These are phyloP conservation scores for Suhomyces atakaporum DNA, from an alignment of 1,139 yeast genomes.

Conservation along the genomic window DNA sequence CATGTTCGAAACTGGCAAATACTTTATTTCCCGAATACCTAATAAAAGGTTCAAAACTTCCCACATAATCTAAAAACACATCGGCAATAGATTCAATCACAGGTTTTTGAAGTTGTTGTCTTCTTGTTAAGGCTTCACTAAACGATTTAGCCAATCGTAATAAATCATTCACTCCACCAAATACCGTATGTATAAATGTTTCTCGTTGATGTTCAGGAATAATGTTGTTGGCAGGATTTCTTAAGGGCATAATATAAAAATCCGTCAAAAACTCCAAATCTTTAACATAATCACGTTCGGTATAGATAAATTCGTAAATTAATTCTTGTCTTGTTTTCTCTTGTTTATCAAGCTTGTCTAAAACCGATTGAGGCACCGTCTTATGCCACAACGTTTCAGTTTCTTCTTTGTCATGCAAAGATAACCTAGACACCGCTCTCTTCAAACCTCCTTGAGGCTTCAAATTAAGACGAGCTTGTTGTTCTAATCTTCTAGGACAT, in stretches of 20 bases:
- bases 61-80: slow-evolving; percentile 78
- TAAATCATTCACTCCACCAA: slow-evolving; percentile 86
- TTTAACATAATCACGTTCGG: slow-evolving; percentile 93
- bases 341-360: slow-evolving; percentile 76
- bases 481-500: slow-evolving; percentile 96
- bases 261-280: slow-evolving; percentile 92
- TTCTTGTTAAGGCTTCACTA: slow-evolving; percentile 84
- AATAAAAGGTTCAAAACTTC: slow-evolving; percentile 88
- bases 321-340: slow-evolving; percentile 95
- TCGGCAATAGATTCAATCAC: slow-evolving; percentile 88
- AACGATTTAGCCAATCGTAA: slow-evolving; percentile 79
- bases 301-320: slow-evolving; percentile 89
- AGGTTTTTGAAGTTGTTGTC: slow-evolving; percentile 83
- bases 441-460: slow-evolving; percentile 87
- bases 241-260: slow-evolving; percentile 88
- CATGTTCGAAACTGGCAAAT: slow-evolving; percentile 93
- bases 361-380: slow-evolving; percentile 79
- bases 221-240: slow-evolving; percentile 71
- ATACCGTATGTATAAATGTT: slow-evolving; percentile 86
- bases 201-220: slow-evolving; percentile 90
- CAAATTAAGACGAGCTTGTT: slow-evolving; percentile 87
- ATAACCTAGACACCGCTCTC: slow-evolving; percentile 77
- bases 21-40: slow-evolving; percentile 95
- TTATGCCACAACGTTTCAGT: slow-evolving; percentile 93
- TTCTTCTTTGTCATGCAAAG: slow-evolving; percentile 76